phyloP scores from a whole-genome alignment of 2,329 filamentous ascomycete species.

The Pezicula radicicola region DNA sequence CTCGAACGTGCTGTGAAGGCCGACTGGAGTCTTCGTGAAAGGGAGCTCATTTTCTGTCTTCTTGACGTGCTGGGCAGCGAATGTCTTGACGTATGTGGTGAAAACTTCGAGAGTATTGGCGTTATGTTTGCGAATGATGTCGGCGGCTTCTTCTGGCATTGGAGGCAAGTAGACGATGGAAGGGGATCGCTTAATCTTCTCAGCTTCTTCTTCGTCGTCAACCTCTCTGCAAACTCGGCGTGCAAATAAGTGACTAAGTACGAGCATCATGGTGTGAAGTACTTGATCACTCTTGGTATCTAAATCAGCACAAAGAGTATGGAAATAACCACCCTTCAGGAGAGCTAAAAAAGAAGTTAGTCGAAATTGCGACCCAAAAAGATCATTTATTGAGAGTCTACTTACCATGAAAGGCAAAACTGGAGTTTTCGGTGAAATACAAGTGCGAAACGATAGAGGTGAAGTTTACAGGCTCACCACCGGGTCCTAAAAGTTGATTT shows the following conservation, averaged over 20 bases:
- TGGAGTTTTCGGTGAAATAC: conserved; percentile 73
- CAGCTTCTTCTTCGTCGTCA: conserved; percentile 44
- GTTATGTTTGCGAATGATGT: conserved; percentile 61
- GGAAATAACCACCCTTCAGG: conserved; percentile 68
- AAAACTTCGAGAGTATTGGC: conserved; percentile 63
- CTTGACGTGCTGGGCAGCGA: conserved; percentile 56
- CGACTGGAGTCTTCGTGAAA: conserved; percentile 23
- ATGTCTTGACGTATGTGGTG: conserved; percentile 66
- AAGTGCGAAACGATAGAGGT: conserved; percentile 67
- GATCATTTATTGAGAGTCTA: background rate
- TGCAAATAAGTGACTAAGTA: conserved; percentile 69
- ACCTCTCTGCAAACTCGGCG: conserved; percentile 50
- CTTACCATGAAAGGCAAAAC: conserved; percentile 68
- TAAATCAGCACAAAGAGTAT: conserved; percentile 57
- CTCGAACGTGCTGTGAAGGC: conserved; percentile 2
- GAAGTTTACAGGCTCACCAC: conserved; percentile 68
- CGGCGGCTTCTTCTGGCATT: conserved; percentile 54
- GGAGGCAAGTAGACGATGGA: conserved; percentile 64
- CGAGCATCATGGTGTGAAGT: conserved; percentile 60
- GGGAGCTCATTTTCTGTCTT: conserved; percentile 25
- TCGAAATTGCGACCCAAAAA: background rate
- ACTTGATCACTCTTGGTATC: conserved; percentile 45
- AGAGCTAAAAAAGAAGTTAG: conserved; percentile 40
- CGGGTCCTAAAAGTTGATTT: conserved; percentile 59
- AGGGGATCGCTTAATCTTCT: conserved; percentile 51